Percentiles rank a stretch among this genome's conserved stretches.
phyloP scores from a whole-genome alignment of 306 rosid genomes.

The Quercus dentata region DNA sequence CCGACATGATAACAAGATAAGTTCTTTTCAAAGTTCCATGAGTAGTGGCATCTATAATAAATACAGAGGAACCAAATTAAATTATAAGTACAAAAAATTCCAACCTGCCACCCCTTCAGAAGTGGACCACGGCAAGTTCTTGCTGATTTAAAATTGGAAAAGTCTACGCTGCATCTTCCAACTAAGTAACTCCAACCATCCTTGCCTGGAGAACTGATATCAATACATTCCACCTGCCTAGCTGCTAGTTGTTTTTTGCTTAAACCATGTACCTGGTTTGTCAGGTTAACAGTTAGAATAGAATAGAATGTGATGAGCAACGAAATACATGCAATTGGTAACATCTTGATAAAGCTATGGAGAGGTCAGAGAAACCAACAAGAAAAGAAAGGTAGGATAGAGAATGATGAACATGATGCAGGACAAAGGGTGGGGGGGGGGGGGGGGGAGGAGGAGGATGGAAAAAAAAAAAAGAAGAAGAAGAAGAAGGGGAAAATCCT shows the following conservation, averaged over 20 bases:
- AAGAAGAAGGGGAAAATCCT: no score
- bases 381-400: neutral
- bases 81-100: neutral
- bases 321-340: neutral
- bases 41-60: neutral
- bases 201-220: constrained; percentile 29
- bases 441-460: no score
- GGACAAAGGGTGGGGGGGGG: no score
- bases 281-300: neutral
- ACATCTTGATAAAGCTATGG: neutral
- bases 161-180: constrained; percentile 26
- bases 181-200: constrained; percentile 46
- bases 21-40: neutral
- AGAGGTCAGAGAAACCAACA: neutral
- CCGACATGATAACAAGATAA: no score
- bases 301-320: neutral
- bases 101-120: constrained; percentile 44
- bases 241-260: constrained; percentile 35
- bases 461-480: no score
- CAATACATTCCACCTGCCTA: constrained; percentile 40
- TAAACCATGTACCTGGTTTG: constrained; percentile 42
- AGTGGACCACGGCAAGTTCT: constrained; percentile 47
- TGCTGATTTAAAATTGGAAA: constrained; percentile 31
- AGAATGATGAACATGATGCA: neutral
- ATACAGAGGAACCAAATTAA: neutral